Evolutionary conservation across 106 monocot species (phyloP), one percentile per base, ranked within the genome.

Genomic region (Platanthera guangdongensis): DNA sequence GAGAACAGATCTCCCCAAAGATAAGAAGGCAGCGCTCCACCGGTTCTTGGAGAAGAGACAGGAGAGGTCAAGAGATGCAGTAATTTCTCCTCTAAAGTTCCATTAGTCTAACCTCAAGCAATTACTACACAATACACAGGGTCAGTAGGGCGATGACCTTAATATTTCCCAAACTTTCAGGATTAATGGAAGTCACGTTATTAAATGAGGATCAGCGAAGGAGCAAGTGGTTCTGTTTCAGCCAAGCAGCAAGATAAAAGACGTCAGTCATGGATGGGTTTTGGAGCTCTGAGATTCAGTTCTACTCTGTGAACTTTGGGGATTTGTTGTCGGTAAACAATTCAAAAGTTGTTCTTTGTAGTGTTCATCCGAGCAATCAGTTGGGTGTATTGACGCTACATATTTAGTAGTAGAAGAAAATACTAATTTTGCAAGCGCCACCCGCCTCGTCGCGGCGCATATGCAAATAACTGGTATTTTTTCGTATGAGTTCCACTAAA

Each of bases 31-130:
- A 12, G 88, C 93, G 0, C 90, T 94, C n/a, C 80, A 86, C 49
- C 80, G 88, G 21, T 94, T 94, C 81, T 78, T 94, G n/a, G 90
- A 94, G 86, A 94, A 89, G 81, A 88, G 92, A 81, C 88, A 89
- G 82, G 88, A 90, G 51, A 59, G 93, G 93, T 93, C 74, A 54
- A 79, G 12, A 72, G 0, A 7, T 8, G 14, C 4, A 13, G 3
- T 45, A 5, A 45, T 47, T 70, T 72, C 21, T 72, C 7, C 7
- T 69, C 47, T 47, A 16, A 47, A 3, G 28, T 5, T 69, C 16
- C 9, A 65, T 65, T 65, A 9, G 0, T 30, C 9, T 65, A 47
- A 45, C 12, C 11, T 8, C 15, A 70, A 70, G 14, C 9, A 65
- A 46, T 48, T 48, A 72, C 8, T 15, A 13, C 25, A 1, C 47